Conservation (phyloP, 208 protist genomes). For the Leishmania guyanensis region DNA sequence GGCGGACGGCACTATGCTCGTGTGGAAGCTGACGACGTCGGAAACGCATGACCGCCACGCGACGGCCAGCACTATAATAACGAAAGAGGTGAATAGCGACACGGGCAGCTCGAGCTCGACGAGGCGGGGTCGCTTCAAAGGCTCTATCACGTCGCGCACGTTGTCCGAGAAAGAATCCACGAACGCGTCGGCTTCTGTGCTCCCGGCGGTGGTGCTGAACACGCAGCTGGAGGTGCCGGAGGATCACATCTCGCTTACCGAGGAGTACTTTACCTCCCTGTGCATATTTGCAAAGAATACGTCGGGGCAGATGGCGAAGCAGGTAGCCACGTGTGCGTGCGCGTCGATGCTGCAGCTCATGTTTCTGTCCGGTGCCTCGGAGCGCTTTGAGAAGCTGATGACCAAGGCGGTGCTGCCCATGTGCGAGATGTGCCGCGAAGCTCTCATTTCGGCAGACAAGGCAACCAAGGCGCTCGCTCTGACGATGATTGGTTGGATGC, state of each 20-base stretch:
- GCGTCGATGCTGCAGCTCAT: slow-evolving; percentile 81
- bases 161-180: background rate
- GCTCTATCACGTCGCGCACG: background rate
- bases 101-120: slow-evolving; percentile 1
- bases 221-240: slow-evolving; percentile 37
- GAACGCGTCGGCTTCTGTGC: background rate
- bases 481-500: slow-evolving; percentile 87
- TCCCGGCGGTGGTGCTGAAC: slow-evolving; percentile 42
- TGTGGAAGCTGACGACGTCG: slow-evolving; percentile 11
- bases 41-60: background rate
- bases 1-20: slow-evolving; percentile 27
- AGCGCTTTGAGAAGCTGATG: slow-evolving; percentile 51
- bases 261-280: slow-evolving; percentile 68
- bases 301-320: slow-evolving; percentile 77
- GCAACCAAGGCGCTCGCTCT: slow-evolving; percentile 80
- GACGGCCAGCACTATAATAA: background rate
- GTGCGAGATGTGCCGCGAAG: slow-evolving; percentile 82
- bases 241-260: slow-evolving; percentile 59
- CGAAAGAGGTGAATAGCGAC: background rate
- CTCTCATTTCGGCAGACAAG: slow-evolving; percentile 72
- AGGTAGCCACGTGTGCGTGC: slow-evolving; percentile 79
- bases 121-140: slow-evolving; percentile 3
- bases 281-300: slow-evolving; percentile 66
- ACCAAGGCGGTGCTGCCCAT: slow-evolving; percentile 59
- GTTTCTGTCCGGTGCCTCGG: slow-evolving; percentile 49